Percentiles rank a stretch among this genome's conserved stretches.
These are phyloP conservation scores for Xylaria sp. DNA, from an alignment of 2,329 filamentous ascomycete genomes.

Conservation along the genomic window DNA sequence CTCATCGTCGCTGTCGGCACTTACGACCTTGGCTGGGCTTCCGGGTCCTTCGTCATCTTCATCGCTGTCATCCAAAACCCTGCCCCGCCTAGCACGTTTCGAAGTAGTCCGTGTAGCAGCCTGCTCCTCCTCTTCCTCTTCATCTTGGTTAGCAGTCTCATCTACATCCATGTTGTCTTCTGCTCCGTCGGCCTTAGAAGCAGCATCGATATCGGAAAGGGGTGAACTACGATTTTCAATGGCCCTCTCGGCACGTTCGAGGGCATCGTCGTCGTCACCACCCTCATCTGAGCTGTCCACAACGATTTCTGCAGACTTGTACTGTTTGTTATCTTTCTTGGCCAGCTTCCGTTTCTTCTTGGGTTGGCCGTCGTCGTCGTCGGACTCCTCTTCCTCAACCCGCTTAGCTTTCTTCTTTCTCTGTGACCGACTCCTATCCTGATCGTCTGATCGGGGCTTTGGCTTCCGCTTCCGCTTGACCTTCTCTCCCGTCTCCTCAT, in stretches of 20 bases:
- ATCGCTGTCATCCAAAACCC: slow-evolving; percentile 65
- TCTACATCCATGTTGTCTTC: slow-evolving; percentile 67
- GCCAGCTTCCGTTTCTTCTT: slow-evolving; percentile 71
- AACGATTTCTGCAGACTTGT: slow-evolving; percentile 86
- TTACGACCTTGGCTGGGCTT: slow-evolving; percentile 40
- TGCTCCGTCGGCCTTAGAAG: slow-evolving; percentile 43
- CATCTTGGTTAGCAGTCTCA: slow-evolving; percentile 54
- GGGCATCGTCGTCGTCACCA: slow-evolving; percentile 54
- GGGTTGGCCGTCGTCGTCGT: slow-evolving; percentile 61
- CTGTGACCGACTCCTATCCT: slow-evolving; percentile 52
- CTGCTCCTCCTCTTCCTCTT: slow-evolving; percentile 66
- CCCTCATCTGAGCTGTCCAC: slow-evolving; percentile 74
- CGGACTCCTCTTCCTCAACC: slow-evolving; percentile 60
- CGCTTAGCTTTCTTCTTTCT: slow-evolving; percentile 72
- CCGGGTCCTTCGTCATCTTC: slow-evolving; percentile 59
- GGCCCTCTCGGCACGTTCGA: slow-evolving; percentile 60
- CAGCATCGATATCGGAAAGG: slow-evolving; percentile 49
- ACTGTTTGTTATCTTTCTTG: slow-evolving; percentile 71
- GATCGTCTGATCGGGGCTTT: slow-evolving; percentile 55
- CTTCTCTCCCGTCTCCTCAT: slow-evolving; percentile 83
- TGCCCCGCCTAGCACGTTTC: slow-evolving; percentile 61
- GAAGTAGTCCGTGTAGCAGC: slow-evolving; percentile 51
- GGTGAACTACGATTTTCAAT: slow-evolving; percentile 51
- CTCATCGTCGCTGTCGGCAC: slow-evolving; percentile 40
- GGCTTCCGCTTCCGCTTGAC: slow-evolving; percentile 80